phyloP scores from a whole-genome alignment of 2,329 filamentous ascomycete species.

The Colletotrichum chlorophyti region DNA sequence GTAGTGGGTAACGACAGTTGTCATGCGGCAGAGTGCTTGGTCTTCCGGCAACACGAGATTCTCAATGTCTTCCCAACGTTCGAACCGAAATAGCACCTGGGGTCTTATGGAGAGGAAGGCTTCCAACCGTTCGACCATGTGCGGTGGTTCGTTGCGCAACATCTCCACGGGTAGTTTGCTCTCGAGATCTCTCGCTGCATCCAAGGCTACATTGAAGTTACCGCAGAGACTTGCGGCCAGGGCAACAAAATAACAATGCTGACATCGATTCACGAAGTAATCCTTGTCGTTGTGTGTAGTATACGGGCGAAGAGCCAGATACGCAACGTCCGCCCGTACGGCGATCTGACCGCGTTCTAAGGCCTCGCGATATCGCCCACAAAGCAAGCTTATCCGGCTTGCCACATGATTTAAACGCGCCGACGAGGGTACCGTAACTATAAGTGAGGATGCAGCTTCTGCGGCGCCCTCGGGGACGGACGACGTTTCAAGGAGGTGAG shows the following conservation, averaged over 20 bases:
- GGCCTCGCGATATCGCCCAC: constrained; percentile 66
- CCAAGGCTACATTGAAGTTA: constrained; percentile 65
- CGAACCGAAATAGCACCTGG: constrained; percentile 77
- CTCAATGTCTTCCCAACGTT: constrained; percentile 72
- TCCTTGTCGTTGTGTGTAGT: too few relatives aligned
- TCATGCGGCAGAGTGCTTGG: constrained; percentile 68
- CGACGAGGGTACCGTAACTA: too few relatives aligned
- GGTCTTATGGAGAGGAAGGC: constrained; percentile 70
- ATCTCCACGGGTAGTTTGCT: constrained; percentile 67
- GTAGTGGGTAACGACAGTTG: constrained; percentile 72
- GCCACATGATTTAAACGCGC: constrained; percentile 35
- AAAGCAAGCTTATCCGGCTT: constrained; percentile 32
- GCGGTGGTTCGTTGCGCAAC: constrained; percentile 67
- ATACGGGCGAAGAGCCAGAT: too few relatives aligned
- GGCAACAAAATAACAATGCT: too few relatives aligned
- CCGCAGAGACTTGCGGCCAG: constrained; percentile 81
- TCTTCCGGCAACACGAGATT: constrained; percentile 62
- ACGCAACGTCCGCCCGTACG: too few relatives aligned
- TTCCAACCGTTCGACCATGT: constrained; percentile 82
- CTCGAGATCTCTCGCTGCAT: constrained; percentile 66
- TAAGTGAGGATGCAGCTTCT: too few relatives aligned
- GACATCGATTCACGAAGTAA: too few relatives aligned
- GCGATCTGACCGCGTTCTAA: too few relatives aligned
- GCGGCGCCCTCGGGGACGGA: constrained; percentile 31
- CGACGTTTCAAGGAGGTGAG: constrained; percentile 36